Conservation (phyloP, 139 green algal genomes). For the Coelastrella sp. region DNA sequence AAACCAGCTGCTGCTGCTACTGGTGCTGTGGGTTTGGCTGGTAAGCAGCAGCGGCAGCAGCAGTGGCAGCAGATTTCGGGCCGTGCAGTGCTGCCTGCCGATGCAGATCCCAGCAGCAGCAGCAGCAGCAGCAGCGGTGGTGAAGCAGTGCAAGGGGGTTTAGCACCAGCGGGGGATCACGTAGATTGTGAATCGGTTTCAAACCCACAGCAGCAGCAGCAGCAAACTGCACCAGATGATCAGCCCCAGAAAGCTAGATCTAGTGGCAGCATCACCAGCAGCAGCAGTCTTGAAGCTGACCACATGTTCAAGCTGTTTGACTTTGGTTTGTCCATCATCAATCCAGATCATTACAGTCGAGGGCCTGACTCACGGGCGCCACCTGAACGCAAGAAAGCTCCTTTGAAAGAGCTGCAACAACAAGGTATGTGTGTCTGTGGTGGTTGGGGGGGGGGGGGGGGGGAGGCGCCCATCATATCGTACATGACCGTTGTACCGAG, state of each 20-base stretch:
- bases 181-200: neutral
- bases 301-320: slow-evolving; percentile 1
- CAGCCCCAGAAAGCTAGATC: neutral
- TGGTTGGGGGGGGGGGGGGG: no score
- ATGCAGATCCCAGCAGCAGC: neutral
- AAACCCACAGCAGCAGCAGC: neutral
- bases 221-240: neutral
- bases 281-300: no score
- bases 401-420: neutral
- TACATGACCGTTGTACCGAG: no score
- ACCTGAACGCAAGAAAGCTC: neutral
- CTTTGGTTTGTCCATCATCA: slow-evolving; percentile 1
- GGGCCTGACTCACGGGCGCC: neutral
- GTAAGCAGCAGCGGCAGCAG: neutral
- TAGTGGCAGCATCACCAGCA: neutral
- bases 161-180: neutral
- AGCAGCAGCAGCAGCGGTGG: slow-evolving; percentile 3
- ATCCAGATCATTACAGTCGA: neutral
- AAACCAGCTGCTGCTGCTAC: no score
- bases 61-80: no score
- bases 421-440: neutral
- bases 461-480: no score
- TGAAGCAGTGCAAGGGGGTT: neutral
- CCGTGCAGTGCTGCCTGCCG: no score
- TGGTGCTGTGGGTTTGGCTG: no score